Conservation (phyloP, 192 early-diverging fungal genomes). For the Gonapodya sp. region DNA sequence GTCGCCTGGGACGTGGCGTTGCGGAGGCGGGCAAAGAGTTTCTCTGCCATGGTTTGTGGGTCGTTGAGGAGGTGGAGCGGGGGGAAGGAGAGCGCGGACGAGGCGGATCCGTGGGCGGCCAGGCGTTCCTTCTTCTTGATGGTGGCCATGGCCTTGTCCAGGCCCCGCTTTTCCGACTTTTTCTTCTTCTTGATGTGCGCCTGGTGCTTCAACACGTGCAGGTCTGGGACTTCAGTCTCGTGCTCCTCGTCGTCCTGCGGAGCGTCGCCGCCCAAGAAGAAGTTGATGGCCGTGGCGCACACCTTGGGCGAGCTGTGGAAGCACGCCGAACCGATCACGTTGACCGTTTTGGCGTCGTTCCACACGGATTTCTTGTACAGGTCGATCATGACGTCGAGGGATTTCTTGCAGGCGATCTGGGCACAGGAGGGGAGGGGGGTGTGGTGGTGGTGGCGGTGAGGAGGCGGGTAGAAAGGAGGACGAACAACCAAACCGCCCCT, state of each 20-base stretch:
- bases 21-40: slow-evolving; percentile 76
- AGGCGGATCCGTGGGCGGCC: not conserved
- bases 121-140: slow-evolving; percentile 35
- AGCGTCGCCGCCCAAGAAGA: slow-evolving; percentile 73
- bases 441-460: not conserved
- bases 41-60: slow-evolving; percentile 92
- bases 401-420: slow-evolving; percentile 85
- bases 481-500: not conserved
- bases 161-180: slow-evolving; percentile 59
- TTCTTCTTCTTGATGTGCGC: slow-evolving; percentile 79
- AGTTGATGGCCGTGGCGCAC: slow-evolving; percentile 83
- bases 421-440: not conserved
- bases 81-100: slow-evolving; percentile 77
- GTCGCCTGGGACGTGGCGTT: slow-evolving; percentile 45
- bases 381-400: slow-evolving; percentile 94
- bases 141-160: slow-evolving; percentile 68
- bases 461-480: too few relatives aligned
- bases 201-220: slow-evolving; percentile 67
- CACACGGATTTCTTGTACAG: slow-evolving; percentile 94
- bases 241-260: slow-evolving; percentile 57
- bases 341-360: slow-evolving; percentile 98
- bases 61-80: slow-evolving; percentile 91
- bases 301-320: slow-evolving; percentile 88
- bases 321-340: slow-evolving; percentile 94
- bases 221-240: slow-evolving; percentile 62